phyloP scores from a whole-genome alignment of 352 stramenopile genomes.

The Thraustochytrium striatum region DNA sequence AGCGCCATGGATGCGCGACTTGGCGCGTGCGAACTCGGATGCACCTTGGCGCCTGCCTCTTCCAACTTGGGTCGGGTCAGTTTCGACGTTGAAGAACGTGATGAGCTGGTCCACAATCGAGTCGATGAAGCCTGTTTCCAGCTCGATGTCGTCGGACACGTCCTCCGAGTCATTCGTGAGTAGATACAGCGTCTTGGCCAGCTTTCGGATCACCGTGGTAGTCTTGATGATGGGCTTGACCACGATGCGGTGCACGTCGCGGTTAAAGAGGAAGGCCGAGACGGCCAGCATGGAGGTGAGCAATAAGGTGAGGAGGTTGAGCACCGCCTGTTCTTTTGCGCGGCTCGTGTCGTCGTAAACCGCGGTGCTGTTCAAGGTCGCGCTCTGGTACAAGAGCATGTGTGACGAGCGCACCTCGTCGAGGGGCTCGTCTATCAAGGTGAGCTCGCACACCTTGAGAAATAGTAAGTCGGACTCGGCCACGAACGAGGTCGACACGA shows the following conservation, averaged over 20 bases:
- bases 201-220: constrained; percentile 28
- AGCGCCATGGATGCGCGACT: too few species aligned
- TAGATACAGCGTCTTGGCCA: constrained; percentile 41
- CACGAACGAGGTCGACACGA: not conserved
- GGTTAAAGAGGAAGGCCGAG: constrained; percentile 46
- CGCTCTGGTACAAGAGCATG: not conserved
- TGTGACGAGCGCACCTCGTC: not conserved
- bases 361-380: not conserved
- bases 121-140: constrained; percentile 36
- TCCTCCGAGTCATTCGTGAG: constrained; percentile 32
- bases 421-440: not conserved
- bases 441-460: not conserved
- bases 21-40: too few species aligned
- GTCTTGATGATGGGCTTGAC: constrained; percentile 42
- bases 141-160: not conserved
- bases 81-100: constrained; percentile 45
- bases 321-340: not conserved
- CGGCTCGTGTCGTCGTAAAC: constrained; percentile 2
- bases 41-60: not conserved
- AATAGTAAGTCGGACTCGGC: not conserved
- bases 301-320: constrained; percentile 45
- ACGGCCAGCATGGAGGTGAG: constrained; percentile 36
- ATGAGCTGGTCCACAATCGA: constrained; percentile 46
- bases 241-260: constrained; percentile 43
- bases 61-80: not conserved